Evolutionary conservation across 495 filamentous ascomycete genomes (phyloP).

Genomic region (Xylaria nigripes): DNA sequence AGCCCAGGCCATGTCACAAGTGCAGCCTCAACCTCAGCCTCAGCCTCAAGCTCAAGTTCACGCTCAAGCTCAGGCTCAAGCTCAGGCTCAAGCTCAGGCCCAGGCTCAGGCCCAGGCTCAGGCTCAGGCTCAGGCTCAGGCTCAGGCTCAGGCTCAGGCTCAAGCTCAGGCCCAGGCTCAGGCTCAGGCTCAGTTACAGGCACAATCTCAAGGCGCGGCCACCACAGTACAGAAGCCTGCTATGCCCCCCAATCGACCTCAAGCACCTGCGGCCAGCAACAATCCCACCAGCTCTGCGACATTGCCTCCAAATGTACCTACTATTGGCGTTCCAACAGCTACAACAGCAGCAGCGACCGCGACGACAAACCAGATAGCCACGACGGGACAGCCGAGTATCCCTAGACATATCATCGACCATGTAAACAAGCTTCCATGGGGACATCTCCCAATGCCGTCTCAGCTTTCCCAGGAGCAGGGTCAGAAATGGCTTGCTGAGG

Average conservation of each 20-base stretch:
- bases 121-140: not conserved
- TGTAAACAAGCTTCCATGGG: slow-evolving; percentile 29
- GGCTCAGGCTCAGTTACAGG: not conserved
- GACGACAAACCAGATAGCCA: not conserved
- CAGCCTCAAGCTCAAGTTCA: not conserved
- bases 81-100: not conserved
- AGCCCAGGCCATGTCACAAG: not conserved
- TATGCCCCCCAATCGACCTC: slow-evolving; percentile 18
- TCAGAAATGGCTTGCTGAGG: slow-evolving; percentile 25
- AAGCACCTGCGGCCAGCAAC: slow-evolving; percentile 11
- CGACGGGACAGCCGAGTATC: not conserved
- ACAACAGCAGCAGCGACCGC: not conserved
- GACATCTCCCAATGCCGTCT: slow-evolving; percentile 12
- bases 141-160: not conserved
- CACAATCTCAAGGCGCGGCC: slow-evolving; percentile 9
- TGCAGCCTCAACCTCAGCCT: not conserved
- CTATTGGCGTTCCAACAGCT: slow-evolving; percentile 5
- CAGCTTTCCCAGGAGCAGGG: slow-evolving; percentile 18
- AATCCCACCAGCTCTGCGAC: slow-evolving; percentile 8
- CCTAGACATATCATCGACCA: slow-evolving; percentile 31
- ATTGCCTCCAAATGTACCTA: slow-evolving; percentile 4
- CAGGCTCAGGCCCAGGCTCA: not conserved
- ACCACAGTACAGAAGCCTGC: slow-evolving; percentile 12
- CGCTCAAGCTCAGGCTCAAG: slow-evolving; percentile 13
- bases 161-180: slow-evolving; percentile 8